Evolutionary conservation across 345 rosid species (phyloP).

Genomic region (Brassica incana): DNA sequence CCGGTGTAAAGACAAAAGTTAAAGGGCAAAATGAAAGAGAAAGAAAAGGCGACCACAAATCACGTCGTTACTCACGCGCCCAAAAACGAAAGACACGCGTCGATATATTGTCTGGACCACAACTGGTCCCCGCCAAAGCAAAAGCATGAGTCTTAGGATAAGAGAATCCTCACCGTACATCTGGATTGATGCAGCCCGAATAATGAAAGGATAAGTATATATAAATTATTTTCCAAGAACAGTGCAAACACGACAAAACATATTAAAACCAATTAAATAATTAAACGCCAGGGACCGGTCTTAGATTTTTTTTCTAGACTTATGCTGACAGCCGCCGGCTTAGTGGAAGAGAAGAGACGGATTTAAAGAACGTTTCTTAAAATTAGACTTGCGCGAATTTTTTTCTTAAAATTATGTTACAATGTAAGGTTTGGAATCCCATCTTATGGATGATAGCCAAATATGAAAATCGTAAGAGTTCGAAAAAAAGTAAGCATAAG

Average conservation of each 20-base stretch:
- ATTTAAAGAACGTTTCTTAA: slow-evolving; percentile 15
- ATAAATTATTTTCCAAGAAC: neutral
- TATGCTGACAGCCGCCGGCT: slow-evolving; percentile 90
- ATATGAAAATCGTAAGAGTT: neutral
- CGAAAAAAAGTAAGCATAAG: neutral
- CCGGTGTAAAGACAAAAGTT: slow-evolving; percentile 17
- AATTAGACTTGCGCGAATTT: neutral
- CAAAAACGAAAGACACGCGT: slow-evolving; percentile 48
- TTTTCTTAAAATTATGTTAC: too few relatives aligned
- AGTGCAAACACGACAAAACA: slow-evolving; percentile 22
- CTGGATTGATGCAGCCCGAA: slow-evolving; percentile 43
- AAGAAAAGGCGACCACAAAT: slow-evolving; percentile 46
- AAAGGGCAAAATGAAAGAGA: neutral
- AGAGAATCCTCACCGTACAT: slow-evolving; percentile 50
- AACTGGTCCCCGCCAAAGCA: slow-evolving; percentile 41
- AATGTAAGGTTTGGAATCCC: too few relatives aligned
- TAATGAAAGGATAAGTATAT: neutral
- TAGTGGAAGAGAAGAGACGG: slow-evolving; percentile 37
- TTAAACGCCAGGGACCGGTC: slow-evolving; percentile 46
- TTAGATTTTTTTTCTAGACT: slow-evolving; percentile 54
- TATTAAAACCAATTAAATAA: neutral
- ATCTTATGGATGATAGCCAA: too few relatives aligned
- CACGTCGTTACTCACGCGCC: slow-evolving; percentile 55
- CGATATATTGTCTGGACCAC: slow-evolving; percentile 53
- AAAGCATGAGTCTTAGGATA: slow-evolving; percentile 47